A percentile compares a stretch with the other conserved stretches of the same genome.
These are phyloP conservation scores for Bombardia bombarda DNA, from an alignment of 495 filamentous ascomycete species.

Conservation along the genomic window DNA sequence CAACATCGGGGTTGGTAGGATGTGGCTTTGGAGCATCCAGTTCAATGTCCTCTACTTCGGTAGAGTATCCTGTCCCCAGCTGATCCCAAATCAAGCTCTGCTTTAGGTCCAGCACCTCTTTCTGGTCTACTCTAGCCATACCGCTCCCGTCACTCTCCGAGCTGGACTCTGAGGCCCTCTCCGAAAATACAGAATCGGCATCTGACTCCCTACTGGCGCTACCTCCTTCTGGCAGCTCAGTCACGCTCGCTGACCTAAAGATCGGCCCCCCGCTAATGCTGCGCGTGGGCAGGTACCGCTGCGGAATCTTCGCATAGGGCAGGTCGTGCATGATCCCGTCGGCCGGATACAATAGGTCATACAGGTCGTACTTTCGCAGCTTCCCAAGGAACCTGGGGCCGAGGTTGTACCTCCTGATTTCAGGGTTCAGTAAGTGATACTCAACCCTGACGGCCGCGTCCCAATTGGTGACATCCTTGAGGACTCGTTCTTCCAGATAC, in stretches of 20 bases:
- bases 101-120: too few relatives aligned
- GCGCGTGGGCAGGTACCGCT: not conserved
- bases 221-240: too few relatives aligned
- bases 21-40: too few relatives aligned
- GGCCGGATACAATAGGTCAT: conserved; percentile 1
- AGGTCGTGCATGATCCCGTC: not conserved
- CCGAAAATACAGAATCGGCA: too few relatives aligned
- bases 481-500: conserved; percentile 5
- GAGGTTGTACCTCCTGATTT: conserved; percentile 2
- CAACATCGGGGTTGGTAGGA: too few relatives aligned
- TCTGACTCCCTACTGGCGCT: too few relatives aligned
- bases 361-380: conserved; percentile 1
- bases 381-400: not conserved
- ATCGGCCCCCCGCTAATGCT: not conserved
- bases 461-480: conserved; percentile 1
- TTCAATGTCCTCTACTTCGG: too few relatives aligned
- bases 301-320: conserved; percentile 2
- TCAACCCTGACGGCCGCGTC: not conserved
- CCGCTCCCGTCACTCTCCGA: too few relatives aligned
- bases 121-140: too few relatives aligned
- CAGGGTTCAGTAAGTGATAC: not conserved
- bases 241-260: not conserved
- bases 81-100: too few relatives aligned
- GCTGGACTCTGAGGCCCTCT: too few relatives aligned
- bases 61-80: too few relatives aligned